phyloP scores from a whole-genome alignment of 805 yeast genomes.

The Candida schatavii region DNA sequence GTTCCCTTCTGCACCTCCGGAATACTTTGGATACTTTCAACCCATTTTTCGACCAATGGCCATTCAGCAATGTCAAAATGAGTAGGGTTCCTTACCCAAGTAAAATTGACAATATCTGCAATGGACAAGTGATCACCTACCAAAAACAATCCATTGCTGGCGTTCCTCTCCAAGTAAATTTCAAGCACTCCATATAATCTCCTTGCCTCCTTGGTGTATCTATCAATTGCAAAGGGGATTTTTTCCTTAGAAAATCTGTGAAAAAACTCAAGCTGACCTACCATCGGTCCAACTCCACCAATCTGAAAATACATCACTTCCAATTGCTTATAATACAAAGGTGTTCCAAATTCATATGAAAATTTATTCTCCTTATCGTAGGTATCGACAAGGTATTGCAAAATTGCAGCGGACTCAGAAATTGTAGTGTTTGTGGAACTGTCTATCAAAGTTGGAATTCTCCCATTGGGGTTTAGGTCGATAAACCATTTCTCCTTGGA shows the following conservation, averaged over 20 bases:
- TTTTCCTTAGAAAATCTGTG: conserved; percentile 44
- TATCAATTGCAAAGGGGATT: conserved; percentile 50
- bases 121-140: conserved; percentile 59
- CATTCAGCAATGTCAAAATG: neutral
- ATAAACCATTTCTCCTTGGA: conserved; percentile 60
- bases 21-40: neutral
- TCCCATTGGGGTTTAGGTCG: conserved; percentile 59
- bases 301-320: conserved; percentile 57
- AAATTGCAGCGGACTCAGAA: conserved; percentile 61
- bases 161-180: conserved; percentile 44
- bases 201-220: conserved; percentile 48
- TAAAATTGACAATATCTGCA: conserved; percentile 53
- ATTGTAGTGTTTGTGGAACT: conserved; percentile 43
- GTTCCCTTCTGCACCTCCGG: conserved; percentile 1
- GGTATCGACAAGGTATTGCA: conserved; percentile 56
- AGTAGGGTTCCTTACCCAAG: conserved; percentile 39
- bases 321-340: conserved; percentile 49
- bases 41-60: conserved; percentile 1
- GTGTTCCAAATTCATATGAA: conserved; percentile 35
- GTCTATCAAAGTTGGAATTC: conserved; percentile 54
- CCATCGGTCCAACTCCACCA: conserved; percentile 61
- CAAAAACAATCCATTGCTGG: conserved; percentile 45
- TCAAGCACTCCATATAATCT: conserved; percentile 57
- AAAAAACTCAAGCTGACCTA: conserved; percentile 59
- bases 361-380: conserved; percentile 54